phyloP scores from a whole-genome alignment of 2,329 filamentous ascomycete species.

The Elsinoe batatas region DNA sequence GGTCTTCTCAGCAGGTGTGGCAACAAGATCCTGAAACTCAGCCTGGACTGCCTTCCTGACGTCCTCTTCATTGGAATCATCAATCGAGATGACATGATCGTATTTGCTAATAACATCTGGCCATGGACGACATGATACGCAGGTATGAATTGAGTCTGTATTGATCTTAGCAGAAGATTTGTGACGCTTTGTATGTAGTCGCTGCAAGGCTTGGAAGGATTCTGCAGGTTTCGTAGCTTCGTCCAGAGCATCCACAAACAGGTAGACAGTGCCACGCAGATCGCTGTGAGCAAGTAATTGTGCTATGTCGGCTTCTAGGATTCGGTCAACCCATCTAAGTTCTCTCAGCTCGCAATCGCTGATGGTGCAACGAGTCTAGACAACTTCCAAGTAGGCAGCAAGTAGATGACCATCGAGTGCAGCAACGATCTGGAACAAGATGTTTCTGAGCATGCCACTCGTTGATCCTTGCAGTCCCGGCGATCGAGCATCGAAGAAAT shows the following conservation, averaged over 20 bases:
- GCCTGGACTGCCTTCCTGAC: background rate
- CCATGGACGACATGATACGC: background rate
- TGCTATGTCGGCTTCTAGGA: background rate
- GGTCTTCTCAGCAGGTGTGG: background rate
- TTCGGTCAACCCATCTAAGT: background rate
- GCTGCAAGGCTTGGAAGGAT: background rate
- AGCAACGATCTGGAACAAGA: background rate
- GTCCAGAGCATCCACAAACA: background rate
- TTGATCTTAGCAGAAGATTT: background rate
- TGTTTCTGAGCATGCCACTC: background rate
- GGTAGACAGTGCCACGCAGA: background rate
- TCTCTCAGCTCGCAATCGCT: background rate
- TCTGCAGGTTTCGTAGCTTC: background rate
- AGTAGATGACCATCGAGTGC: background rate
- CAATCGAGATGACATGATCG: background rate
- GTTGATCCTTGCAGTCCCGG: background rate
- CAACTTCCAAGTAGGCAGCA: background rate
- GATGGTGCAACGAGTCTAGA: background rate
- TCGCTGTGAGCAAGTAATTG: background rate
- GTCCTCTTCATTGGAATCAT: background rate
- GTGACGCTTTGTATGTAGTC: background rate
- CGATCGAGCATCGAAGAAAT: background rate
- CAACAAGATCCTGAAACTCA: background rate
- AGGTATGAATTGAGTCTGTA: background rate
- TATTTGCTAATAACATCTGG: background rate